These are phyloP conservation scores for Nasturtium officinale DNA, from an alignment of 345 rosid species.

Conservation along the genomic window DNA sequence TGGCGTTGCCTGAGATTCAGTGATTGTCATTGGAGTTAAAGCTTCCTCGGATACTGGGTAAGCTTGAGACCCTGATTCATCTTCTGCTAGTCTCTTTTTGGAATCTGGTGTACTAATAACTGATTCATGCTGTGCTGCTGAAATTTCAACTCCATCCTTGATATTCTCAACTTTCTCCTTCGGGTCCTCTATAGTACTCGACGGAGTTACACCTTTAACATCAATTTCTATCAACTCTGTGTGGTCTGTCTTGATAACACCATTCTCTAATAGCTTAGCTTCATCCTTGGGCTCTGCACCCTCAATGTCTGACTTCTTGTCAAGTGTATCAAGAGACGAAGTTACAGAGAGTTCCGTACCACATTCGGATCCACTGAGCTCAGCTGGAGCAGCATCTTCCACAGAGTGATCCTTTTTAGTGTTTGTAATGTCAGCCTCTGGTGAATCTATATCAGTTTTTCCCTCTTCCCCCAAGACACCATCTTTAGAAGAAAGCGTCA, in stretches of 20 bases:
- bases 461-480: conserved; percentile 46
- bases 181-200: conserved; percentile 31
- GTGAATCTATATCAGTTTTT: conserved; percentile 43
- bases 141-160: conserved; percentile 40
- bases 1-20: conserved; percentile 87
- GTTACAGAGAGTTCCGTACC: conserved; percentile 89
- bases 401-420: conserved; percentile 40
- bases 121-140: conserved; percentile 42
- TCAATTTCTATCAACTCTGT: conserved; percentile 44
- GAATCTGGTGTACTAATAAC: conserved; percentile 49
- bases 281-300: conserved; percentile 46
- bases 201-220: conserved; percentile 41
- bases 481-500: conserved; percentile 49
- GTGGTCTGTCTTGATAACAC: conserved; percentile 33
- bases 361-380: conserved; percentile 73
- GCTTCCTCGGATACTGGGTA: conserved; percentile 55
- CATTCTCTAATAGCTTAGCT: conserved; percentile 49
- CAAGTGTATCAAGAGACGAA: conserved; percentile 89
- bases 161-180: conserved; percentile 45
- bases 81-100: conserved; percentile 50
- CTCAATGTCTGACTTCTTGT: conserved; percentile 60
- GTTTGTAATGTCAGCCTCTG: conserved; percentile 35
- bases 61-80: conserved; percentile 33
- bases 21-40: conserved; percentile 61
- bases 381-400: conserved; percentile 51